Percentiles rank a stretch among this genome's conserved stretches.
Evolutionary conservation across 257 asterid genomes (phyloP).

Genomic region (Solanum rostratum): DNA sequence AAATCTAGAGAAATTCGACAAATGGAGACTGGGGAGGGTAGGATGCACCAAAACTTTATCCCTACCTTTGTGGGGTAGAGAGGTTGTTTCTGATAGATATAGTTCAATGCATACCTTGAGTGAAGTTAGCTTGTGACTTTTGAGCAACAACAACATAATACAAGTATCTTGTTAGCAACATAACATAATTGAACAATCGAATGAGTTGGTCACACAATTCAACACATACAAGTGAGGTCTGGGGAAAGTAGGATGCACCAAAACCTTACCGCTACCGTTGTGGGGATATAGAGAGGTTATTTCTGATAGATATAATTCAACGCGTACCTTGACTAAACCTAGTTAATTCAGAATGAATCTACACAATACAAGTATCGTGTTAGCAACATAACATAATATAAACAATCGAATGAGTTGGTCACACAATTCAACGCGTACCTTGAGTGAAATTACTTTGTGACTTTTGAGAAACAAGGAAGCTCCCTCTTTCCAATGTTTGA

Average conservation of each 20-base stretch:
- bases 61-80: too few relatives aligned
- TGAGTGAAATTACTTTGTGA: slow-evolving; percentile 18
- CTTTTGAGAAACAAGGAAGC: neutral
- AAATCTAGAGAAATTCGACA: too few relatives aligned
- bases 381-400: neutral
- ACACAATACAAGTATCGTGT: neutral
- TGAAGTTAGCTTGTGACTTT: slow-evolving; percentile 13
- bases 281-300: too few relatives aligned
- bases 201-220: neutral
- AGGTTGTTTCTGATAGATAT: too few relatives aligned
- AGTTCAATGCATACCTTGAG: too few relatives aligned
- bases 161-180: neutral
- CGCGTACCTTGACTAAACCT: too few relatives aligned
- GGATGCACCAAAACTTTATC: too few relatives aligned
- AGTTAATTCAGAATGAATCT: too few relatives aligned
- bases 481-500: slow-evolving; percentile 6
- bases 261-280: too few relatives aligned
- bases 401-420: neutral
- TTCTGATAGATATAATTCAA: too few relatives aligned
- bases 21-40: neutral
- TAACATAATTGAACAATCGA: neutral
- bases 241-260: too few relatives aligned
- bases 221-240: neutral
- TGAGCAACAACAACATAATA: neutral
- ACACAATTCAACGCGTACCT: neutral